Evolutionary conservation across 2,329 filamentous ascomycete species (phyloP), one percentile per base, ranked within the genome.

Genomic region (Claviceps sp.): DNA sequence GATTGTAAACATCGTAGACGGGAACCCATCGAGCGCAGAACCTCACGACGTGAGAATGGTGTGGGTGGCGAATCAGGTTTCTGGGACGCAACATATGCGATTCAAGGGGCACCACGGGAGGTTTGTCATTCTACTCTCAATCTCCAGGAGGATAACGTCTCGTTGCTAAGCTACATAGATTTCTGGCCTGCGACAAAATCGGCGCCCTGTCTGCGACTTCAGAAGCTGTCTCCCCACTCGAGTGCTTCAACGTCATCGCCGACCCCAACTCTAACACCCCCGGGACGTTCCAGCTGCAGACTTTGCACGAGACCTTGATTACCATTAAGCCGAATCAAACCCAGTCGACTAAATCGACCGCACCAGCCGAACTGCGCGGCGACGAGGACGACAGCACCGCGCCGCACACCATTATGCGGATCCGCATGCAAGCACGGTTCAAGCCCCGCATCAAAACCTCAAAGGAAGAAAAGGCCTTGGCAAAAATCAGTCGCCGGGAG

Each of bases 41-140:
- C 93, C 93, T 48, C 90, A 96, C 67, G 90, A 97, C 66, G 90
- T 97, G 55, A 77, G 91, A 55, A 90, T 96, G 71, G 93, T 98
- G 16, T 98, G 91, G 87, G 81, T 97, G 57, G 89, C 87, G 55
- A 95, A 86, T 60, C 80, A 78, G 58, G 84, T 96, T 13, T 80
- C 84, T 0, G 91, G 91, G 3, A 91, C 86, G 1, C 87, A 94
- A 57, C 76, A 78, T 38, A 84, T 88, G 59, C 85, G 86, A 53
- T 87, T 98, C 67, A 96, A 95, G 69, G 88, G 89, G 0, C 86
- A 91, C 60, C 87, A 96, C 68, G 90, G 89, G 56, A 85, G 80
- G 85, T 48, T 17, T 19, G 43, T 40, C 26, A 26, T 26, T 26
- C 7, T 26, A 26, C 26, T 26, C 7, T 8, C 26, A 26, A 26